These are phyloP conservation scores for Pelagomonas calceolata DNA, from an alignment of 108 stramenopile genomes.

Conservation along the genomic window DNA sequence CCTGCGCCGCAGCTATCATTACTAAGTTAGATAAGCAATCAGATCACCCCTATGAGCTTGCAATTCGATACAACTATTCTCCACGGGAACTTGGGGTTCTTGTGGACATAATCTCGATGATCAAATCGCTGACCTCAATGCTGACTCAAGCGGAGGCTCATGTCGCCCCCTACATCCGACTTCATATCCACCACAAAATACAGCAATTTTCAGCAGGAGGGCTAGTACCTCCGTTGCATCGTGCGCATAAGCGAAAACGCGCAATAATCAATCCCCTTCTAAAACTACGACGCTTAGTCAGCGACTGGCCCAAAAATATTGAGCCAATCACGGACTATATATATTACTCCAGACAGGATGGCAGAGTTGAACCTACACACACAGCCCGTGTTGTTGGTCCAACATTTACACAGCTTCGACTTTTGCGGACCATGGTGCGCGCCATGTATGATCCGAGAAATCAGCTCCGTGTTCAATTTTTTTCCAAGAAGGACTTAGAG, in stretches of 20 bases:
- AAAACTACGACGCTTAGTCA: slow-evolving; percentile 17
- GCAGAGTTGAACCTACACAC: slow-evolving; percentile 1
- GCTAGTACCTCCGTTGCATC: slow-evolving; percentile 27
- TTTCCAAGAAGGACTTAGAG: slow-evolving; percentile 29
- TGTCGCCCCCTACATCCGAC: slow-evolving; percentile 31
- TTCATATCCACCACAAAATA: slow-evolving; percentile 29
- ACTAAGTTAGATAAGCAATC: too few species aligned
- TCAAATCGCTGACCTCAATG: slow-evolving; percentile 27
- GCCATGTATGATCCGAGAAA: slow-evolving; percentile 35
- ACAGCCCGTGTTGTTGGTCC: slow-evolving; percentile 28
- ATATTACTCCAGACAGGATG: slow-evolving; percentile 1
- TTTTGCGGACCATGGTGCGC: slow-evolving; percentile 30
- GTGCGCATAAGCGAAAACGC: slow-evolving; percentile 35
- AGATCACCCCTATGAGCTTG: slow-evolving; percentile 21
- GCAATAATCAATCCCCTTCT: slow-evolving; percentile 21
- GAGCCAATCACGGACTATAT: slow-evolving; percentile 19
- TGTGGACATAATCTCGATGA: slow-evolving; percentile 29
- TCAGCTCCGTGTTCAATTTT: slow-evolving; percentile 24
- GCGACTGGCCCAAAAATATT: slow-evolving; percentile 24
- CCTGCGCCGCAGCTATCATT: neutral
- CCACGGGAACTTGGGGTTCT: slow-evolving; percentile 22
- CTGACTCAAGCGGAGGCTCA: slow-evolving; percentile 19
- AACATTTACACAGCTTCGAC: slow-evolving; percentile 29
- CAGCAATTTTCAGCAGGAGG: slow-evolving; percentile 36
- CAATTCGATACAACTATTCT: slow-evolving; percentile 31